Evolutionary conservation across 2,329 filamentous ascomycete genomes (phyloP).

Genomic region (Pseudogymnoascus sp.): DNA sequence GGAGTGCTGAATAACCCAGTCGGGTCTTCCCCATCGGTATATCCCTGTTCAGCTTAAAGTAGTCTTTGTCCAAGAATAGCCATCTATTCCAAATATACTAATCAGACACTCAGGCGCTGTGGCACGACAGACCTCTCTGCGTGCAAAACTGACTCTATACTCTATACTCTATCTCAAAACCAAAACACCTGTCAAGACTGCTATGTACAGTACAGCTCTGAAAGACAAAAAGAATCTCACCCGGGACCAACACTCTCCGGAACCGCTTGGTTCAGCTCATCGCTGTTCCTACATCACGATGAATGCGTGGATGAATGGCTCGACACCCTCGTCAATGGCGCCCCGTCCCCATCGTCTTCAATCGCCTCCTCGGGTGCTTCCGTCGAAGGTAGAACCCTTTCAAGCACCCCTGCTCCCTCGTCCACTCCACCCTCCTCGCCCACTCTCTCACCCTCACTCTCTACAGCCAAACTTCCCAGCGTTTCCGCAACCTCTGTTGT

Average conservation of each 20-base stretch:
- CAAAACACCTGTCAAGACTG: background rate
- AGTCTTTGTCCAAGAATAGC: background rate
- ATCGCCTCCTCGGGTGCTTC: background rate
- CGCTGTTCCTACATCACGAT: background rate
- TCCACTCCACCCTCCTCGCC: background rate
- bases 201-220: conserved; percentile 6
- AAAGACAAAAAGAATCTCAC: background rate
- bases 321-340: background rate
- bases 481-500: background rate
- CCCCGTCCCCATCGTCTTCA: background rate
- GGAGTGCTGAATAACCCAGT: background rate
- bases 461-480: background rate
- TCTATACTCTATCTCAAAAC: background rate
- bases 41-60: background rate
- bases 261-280: background rate
- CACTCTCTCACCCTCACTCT: background rate
- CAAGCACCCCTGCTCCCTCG: background rate
- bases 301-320: background rate
- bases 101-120: background rate
- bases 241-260: background rate
- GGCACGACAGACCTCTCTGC: background rate
- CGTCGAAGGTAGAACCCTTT: background rate
- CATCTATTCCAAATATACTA: background rate
- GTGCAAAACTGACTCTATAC: conserved; percentile 7
- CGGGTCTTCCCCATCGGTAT: background rate